These are phyloP conservation scores for Asparagopsis taxiformis DNA, from an alignment of 31 red algal species.

Conservation along the genomic window DNA sequence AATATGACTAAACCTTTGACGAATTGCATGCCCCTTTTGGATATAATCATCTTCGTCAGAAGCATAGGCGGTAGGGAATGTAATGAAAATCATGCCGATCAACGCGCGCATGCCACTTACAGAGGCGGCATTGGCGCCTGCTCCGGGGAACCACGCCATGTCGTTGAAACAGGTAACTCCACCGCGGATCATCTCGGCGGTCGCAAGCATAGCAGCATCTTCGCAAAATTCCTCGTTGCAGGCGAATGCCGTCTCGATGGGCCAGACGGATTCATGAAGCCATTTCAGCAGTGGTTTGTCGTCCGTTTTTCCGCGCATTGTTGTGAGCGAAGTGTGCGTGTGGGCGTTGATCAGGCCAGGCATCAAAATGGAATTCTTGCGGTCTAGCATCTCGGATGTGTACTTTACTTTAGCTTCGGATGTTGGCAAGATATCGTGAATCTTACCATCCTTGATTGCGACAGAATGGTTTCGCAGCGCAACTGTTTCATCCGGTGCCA, in stretches of 20 bases:
- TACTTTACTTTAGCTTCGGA: conserved; percentile 34
- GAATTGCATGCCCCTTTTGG: conserved; percentile 26
- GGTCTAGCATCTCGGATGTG: conserved; percentile 33
- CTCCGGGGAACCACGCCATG: conserved; percentile 92
- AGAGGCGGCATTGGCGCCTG: conserved; percentile 29
- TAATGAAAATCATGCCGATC: conserved; percentile 74
- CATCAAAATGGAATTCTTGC: conserved; percentile 59
- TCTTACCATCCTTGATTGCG: conserved; percentile 43
- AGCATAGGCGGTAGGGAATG: conserved; percentile 72
- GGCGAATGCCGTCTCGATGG: conserved; percentile 69
- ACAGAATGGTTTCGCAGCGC: conserved; percentile 44
- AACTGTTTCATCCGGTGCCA: conserved; percentile 53
- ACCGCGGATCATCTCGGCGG: conserved; percentile 83
- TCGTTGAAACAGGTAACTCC: conserved; percentile 89
- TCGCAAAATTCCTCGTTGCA: conserved; percentile 55
- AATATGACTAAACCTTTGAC: conserved; percentile 19
- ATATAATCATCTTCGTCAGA: conserved; percentile 50
- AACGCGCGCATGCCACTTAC: conserved; percentile 81
- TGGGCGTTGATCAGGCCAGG: conserved; percentile 97
- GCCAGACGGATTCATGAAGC: conserved; percentile 88
- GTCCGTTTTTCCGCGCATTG: conserved; percentile 88
- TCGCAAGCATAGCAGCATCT: conserved; percentile 73
- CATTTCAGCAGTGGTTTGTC: conserved; percentile 81
- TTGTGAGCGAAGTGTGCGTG: conserved; percentile 87
- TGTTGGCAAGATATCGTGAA: conserved; percentile 62